Percentiles rank a stretch among this genome's conserved stretches.
These are phyloP conservation scores for Fusarium clavum DNA, from an alignment of 2,329 filamentous ascomycete species.

Conservation along the genomic window DNA sequence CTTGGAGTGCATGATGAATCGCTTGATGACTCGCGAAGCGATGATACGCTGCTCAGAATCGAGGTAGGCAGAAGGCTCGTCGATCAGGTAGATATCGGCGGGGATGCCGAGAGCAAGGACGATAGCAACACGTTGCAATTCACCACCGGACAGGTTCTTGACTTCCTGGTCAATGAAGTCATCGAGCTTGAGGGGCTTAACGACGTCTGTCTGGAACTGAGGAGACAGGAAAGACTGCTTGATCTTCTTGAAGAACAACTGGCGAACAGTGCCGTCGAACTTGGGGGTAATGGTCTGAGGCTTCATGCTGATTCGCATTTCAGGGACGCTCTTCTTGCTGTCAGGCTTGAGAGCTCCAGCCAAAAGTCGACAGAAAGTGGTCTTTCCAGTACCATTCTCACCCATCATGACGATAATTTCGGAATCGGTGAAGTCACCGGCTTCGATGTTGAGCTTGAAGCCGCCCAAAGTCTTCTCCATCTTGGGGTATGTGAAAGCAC, in stretches of 20 bases:
- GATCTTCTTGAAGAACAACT: slow-evolving; percentile 99
- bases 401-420: slow-evolving; percentile 99
- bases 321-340: slow-evolving; percentile 78
- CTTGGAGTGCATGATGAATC: slow-evolving; percentile 99
- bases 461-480: slow-evolving; percentile 94
- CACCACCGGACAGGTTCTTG: slow-evolving; percentile 98
- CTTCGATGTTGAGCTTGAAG: slow-evolving; percentile 85
- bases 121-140: slow-evolving; percentile 98
- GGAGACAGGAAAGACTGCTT: slow-evolving; percentile 95
- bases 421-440: slow-evolving; percentile 93
- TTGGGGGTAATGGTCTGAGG: slow-evolving; percentile 99
- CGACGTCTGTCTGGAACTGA: slow-evolving; percentile 99
- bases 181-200: slow-evolving; percentile 98
- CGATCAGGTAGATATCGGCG: slow-evolving; percentile 98
- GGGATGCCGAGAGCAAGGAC: slow-evolving; percentile 95
- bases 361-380: slow-evolving; percentile 96
- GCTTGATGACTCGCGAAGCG: slow-evolving; percentile 96
- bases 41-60: slow-evolving; percentile 99
- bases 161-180: slow-evolving; percentile 99
- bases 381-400: slow-evolving; percentile 99
- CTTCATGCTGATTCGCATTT: slow-evolving; percentile 99
- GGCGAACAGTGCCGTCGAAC: slow-evolving; percentile 95
- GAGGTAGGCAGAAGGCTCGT: slow-evolving; percentile 96
- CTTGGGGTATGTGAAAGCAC: slow-evolving; percentile 85
- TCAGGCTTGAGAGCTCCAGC: slow-evolving; percentile 95